These are phyloP conservation scores for Globisporangium heterothallicum DNA, from an alignment of 352 stramenopile genomes.

Conservation along the genomic window DNA sequence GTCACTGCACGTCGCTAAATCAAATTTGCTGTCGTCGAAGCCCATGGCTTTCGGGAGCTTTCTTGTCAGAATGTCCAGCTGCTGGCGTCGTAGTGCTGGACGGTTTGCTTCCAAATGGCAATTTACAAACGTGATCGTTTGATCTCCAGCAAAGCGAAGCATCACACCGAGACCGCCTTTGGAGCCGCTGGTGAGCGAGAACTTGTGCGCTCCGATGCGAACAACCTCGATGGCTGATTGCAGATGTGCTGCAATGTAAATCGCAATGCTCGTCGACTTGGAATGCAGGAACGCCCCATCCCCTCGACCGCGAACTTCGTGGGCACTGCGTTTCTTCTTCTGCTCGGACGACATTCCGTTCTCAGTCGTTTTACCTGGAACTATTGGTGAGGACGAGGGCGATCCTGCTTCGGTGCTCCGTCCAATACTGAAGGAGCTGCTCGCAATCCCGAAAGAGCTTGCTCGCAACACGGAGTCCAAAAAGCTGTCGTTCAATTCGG, in stretches of 20 bases:
- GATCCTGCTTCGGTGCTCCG: neutral
- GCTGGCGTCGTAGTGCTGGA: conserved; percentile 35
- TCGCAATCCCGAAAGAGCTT: conserved; percentile 12
- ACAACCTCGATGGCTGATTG: conserved; percentile 37
- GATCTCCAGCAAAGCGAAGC: conserved; percentile 35
- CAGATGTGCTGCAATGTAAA: conserved; percentile 47
- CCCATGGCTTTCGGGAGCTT: conserved; percentile 43
- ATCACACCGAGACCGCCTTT: conserved; percentile 59
- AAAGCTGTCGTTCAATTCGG: conserved; percentile 7
- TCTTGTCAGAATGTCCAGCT: conserved; percentile 41
- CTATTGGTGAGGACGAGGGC: neutral
- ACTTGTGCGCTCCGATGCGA: conserved; percentile 48
- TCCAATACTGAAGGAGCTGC: conserved; percentile 2
- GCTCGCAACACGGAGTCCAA: conserved; percentile 7
- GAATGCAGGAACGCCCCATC: conserved; percentile 55
- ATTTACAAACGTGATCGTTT: conserved; percentile 63
- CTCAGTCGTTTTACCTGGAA: neutral
- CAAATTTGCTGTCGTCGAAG: conserved; percentile 9
- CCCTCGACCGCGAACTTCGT: conserved; percentile 49
- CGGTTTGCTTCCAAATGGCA: conserved; percentile 69
- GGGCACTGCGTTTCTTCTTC: conserved; percentile 16
- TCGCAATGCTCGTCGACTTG: conserved; percentile 62
- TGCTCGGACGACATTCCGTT: neutral
- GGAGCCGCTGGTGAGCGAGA: conserved; percentile 41
- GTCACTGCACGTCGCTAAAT: conserved; percentile 54